Evolutionary conservation across 768 basidiomycete genomes (phyloP).

Genomic region (Collybia nuda): DNA sequence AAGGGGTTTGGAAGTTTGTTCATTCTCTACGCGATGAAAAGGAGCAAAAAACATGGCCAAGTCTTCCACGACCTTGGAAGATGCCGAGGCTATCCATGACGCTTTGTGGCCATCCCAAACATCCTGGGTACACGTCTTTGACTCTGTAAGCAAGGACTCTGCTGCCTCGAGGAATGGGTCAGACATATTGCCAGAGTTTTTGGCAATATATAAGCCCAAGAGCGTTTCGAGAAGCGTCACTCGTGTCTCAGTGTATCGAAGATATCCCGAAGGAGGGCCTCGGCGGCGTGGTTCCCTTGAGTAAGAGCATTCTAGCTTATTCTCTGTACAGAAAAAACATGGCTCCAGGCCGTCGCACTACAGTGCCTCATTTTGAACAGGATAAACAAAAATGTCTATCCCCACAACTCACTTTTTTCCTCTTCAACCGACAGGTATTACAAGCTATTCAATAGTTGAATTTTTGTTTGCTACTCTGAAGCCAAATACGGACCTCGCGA

Average conservation of each 20-base stretch:
- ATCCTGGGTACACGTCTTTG: constrained; percentile 24
- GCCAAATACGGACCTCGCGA: constrained; percentile 14
- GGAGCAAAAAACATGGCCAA: constrained; percentile 23
- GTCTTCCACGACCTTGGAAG: constrained; percentile 19
- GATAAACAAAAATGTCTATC: no score
- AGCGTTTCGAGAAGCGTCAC: constrained; percentile 25
- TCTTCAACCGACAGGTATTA: constrained; percentile 29
- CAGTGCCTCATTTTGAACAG: no score
- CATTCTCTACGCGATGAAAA: constrained; percentile 20
- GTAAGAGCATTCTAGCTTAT: constrained; percentile 26
- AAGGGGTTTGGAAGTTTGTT: constrained; percentile 16
- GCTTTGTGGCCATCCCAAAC: constrained; percentile 27
- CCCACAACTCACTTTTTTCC: constrained; percentile 23
- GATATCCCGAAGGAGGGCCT: constrained; percentile 28
- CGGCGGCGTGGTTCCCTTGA: constrained; percentile 27
- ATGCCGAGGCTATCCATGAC: constrained; percentile 18
- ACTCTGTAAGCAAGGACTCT: constrained; percentile 14
- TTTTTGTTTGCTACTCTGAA: not conserved
- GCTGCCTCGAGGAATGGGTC: constrained; percentile 15
- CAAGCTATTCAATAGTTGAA: constrained; percentile 16
- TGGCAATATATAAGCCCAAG: constrained; percentile 20
- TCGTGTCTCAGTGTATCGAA: constrained; percentile 26
- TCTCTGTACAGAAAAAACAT: constrained; percentile 26
- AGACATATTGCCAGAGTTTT: constrained; percentile 1
- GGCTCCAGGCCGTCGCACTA: constrained; percentile 29